A percentile compares a stretch with the other conserved stretches of the same genome.
Conservation (phyloP, 2,329 filamentous ascomycete species). For the Chaetothyriales sp. region DNA sequence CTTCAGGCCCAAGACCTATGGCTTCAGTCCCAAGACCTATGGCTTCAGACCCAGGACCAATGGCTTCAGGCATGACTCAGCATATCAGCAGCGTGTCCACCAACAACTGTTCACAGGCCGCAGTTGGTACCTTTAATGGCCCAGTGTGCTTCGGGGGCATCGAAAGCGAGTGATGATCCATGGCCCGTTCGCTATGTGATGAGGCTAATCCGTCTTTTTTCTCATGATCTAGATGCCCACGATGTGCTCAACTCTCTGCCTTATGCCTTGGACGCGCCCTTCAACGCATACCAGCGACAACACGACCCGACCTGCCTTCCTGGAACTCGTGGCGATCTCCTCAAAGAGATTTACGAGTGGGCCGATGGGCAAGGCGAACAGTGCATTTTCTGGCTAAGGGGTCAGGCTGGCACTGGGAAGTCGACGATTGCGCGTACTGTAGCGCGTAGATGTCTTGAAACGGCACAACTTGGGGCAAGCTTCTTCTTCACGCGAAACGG, state of each 20-base stretch:
- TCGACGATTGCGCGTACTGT: constrained; percentile 27
- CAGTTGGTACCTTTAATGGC: not conserved
- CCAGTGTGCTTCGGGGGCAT: not conserved
- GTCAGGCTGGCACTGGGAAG: constrained; percentile 27
- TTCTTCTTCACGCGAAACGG: constrained; percentile 31
- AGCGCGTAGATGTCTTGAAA: constrained; percentile 7
- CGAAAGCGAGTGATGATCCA: not conserved
- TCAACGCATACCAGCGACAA: constrained; percentile 5
- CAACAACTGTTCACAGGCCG: not conserved
- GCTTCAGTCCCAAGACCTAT: too few species aligned
- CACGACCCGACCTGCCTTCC: constrained; percentile 4
- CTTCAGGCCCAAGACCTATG: too few species aligned
- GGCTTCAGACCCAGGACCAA: not conserved
- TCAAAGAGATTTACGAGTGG: constrained; percentile 19
- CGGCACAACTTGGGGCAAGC: constrained; percentile 6
- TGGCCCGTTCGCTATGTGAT: not conserved
- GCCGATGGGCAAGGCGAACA: constrained; percentile 10
- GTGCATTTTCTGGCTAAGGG: constrained; percentile 27
- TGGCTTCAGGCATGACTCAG: not conserved
- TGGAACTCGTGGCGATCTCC: constrained; percentile 5
- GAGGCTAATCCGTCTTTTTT: not conserved
- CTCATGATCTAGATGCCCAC: constrained; percentile 7
- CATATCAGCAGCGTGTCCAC: not conserved
- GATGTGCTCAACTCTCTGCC: constrained; percentile 11
- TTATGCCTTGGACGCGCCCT: constrained; percentile 6